Evolutionary conservation across 2,329 filamentous ascomycete species (phyloP).

Genomic region (Calonectria pauciramosa): DNA sequence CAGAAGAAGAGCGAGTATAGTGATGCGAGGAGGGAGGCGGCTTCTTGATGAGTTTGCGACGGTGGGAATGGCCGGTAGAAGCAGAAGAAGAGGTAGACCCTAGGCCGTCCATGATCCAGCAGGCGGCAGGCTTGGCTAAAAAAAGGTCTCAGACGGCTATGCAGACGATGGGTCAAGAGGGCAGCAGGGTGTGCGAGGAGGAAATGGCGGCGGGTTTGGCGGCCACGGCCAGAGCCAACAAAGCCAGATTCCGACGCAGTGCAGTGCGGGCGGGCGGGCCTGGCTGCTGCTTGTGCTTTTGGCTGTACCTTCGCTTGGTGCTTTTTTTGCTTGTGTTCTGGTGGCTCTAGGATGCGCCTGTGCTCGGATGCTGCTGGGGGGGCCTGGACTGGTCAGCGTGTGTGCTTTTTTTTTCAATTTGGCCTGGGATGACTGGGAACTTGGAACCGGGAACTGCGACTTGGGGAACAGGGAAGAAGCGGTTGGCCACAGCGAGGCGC

Average conservation of each 20-base stretch:
- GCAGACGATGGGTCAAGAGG: constrained; percentile 46
- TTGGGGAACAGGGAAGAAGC: constrained; percentile 22
- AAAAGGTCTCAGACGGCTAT: constrained; percentile 46
- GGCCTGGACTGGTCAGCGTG: neutral
- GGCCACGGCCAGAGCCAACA: constrained; percentile 39
- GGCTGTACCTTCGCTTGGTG: constrained; percentile 27
- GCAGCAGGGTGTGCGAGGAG: constrained; percentile 45
- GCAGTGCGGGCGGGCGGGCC: constrained; percentile 32
- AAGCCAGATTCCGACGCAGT: constrained; percentile 40
- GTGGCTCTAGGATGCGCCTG: constrained; percentile 9
- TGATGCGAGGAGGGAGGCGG: constrained; percentile 63
- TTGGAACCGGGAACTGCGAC: constrained; percentile 26
- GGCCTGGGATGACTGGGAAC: constrained; percentile 13
- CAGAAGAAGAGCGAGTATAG: constrained; percentile 62
- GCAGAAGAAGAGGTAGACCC: constrained; percentile 51
- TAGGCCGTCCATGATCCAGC: constrained; percentile 63
- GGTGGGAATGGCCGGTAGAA: constrained; percentile 63
- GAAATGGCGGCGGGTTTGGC: constrained; percentile 35
- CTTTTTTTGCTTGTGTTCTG: constrained; percentile 17
- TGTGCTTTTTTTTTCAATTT: constrained; percentile 10
- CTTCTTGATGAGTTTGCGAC: constrained; percentile 75
- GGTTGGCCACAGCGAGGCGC: constrained; percentile 25
- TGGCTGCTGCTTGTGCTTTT: constrained; percentile 28
- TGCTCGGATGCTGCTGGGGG: neutral
- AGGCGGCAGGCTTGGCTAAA: constrained; percentile 44